A percentile compares a stretch with the other conserved stretches of the same genome.
phyloP scores from a whole-genome alignment of 345 rosid species.

The Bruguiera gymnorhiza region DNA sequence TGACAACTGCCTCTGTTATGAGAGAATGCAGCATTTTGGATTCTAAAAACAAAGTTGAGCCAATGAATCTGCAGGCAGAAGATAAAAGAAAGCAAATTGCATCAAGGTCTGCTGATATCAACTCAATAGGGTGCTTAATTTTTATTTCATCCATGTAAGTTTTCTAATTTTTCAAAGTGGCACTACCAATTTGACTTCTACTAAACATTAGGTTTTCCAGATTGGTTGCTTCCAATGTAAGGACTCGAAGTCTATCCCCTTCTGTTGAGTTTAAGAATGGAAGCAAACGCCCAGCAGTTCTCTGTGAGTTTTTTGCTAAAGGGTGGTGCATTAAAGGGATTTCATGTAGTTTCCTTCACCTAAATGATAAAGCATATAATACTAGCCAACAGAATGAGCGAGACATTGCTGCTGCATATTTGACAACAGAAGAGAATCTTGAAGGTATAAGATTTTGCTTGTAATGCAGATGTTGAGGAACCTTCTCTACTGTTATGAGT shows the following conservation, averaged over 20 bases:
- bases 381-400: conserved; percentile 27
- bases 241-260: conserved; percentile 39
- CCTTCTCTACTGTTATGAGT: conserved; percentile 18
- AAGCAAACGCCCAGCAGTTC: conserved; percentile 47
- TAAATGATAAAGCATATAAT: conserved; percentile 31
- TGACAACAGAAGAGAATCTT: conserved; percentile 27
- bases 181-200: conserved; percentile 14
- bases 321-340: conserved; percentile 86
- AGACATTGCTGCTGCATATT: conserved; percentile 33
- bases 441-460: conserved; percentile 49
- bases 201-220: conserved; percentile 51
- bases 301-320: conserved; percentile 65
- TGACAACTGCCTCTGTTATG: conserved; percentile 15
- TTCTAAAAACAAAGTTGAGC: conserved; percentile 29
- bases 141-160: conserved; percentile 7
- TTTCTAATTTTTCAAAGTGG: conserved; percentile 23
- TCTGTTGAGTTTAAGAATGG: conserved; percentile 28
- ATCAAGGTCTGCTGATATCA: conserved; percentile 49
- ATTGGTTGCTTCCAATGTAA: conserved; percentile 34
- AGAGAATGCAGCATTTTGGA: conserved; percentile 12
- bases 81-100: conserved; percentile 28
- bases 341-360: conserved; percentile 75
- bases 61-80: conserved; percentile 23
- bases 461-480: conserved; percentile 17
- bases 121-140: conserved; percentile 13